Conservation (phyloP, 305 asterid species). For the Withania somnifera region DNA sequence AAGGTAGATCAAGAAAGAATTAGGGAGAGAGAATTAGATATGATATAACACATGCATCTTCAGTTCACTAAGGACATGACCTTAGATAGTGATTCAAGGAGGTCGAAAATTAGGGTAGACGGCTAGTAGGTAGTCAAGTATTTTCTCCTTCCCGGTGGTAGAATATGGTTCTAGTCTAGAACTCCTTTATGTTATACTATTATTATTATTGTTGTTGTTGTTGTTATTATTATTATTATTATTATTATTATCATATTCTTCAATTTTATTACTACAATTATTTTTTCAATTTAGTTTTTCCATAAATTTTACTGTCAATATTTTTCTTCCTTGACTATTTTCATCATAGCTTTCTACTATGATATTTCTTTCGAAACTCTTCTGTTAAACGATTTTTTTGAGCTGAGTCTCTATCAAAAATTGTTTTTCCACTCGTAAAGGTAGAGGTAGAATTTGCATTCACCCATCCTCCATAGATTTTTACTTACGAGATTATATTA, state of each 20-base stretch:
- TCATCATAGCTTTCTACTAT: neutral
- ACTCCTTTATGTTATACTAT: too few relatives aligned
- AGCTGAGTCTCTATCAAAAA: neutral
- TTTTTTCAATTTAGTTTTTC: neutral
- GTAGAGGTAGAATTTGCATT: too few relatives aligned
- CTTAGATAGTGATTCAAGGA: neutral
- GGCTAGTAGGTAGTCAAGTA: too few relatives aligned
- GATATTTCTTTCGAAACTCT: neutral
- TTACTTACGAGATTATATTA: too few relatives aligned
- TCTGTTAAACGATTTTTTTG: neutral
- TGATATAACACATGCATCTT: neutral
- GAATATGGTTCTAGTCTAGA: neutral
- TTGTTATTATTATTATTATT: neutral
- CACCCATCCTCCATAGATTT: too few relatives aligned
- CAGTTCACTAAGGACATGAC: neutral
- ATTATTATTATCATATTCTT: neutral
- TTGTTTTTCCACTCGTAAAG: neutral
- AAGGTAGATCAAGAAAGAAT: neutral
- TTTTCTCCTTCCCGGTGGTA: neutral
- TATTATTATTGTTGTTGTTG: neutral
- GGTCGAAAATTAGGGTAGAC: neutral
- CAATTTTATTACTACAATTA: neutral
- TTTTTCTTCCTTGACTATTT: neutral
- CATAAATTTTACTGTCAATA: neutral
- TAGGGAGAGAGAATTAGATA: neutral